Base-by-base conservation (phyloP, 2,329 filamentous ascomycete species). In the Colletotrichum cereale region DNA sequence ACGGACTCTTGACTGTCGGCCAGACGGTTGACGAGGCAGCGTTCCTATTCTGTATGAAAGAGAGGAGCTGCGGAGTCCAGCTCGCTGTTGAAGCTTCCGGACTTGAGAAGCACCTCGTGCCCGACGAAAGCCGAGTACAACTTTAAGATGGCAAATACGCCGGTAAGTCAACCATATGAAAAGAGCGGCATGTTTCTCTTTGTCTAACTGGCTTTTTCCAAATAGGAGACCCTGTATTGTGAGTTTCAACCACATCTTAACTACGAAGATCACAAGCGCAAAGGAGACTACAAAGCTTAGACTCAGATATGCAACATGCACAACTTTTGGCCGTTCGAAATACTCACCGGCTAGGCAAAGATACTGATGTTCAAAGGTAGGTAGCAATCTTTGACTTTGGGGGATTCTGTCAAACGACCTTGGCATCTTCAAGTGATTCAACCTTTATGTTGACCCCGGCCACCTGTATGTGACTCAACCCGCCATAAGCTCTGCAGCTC, bases 11-110 rank as follows among this genome's bases (percentile, higher is more conserved):
- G 56, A 93, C 91, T 0, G 91, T 92, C 0, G 92, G 92, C 0
- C 76, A 79, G 6, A 93, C 91, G 0, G 91, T 94, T 1, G 92
- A 94, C 74, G 92, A 94, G 79, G 92, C 92, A 0, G 91, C 90
- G 0, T 93, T 89, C 77, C 79, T 93, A 63, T 93, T 92, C 78
- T 89, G 88, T 0, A 82, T 90, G 3, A 85, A 93, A 80, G 92
- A 94, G 78, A 85, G 88, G 38, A 88, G 86, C 12, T 93, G 92
- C 77, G 85, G 89, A 63, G 82, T 89, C 3, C 89, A 91, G 77
- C 79, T 91, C 34, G 78, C 85, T 72, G 86, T 86, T 4, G 89
- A 91, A 76, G 88, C 88, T 0, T 89, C 89, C 5, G 57, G 57
- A 11, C 42, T 61, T 29, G 29, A 48, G 42, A 61, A 47, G 40